phyloP scores from a whole-genome alignment of 768 basidiomycete species.

The Mycena chlorophos region DNA sequence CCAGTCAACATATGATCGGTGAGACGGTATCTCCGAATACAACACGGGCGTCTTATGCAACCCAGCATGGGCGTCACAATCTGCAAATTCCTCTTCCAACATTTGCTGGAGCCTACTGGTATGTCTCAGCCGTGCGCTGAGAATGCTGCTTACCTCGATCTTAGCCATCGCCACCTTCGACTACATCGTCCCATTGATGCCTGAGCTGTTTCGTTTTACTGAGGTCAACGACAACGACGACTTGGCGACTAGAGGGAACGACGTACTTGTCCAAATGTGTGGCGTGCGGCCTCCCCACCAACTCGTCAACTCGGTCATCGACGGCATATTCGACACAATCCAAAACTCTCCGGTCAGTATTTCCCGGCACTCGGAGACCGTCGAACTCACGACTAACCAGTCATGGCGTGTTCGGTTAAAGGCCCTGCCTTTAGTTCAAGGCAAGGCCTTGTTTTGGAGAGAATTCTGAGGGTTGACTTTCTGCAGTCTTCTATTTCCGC shows the following conservation, averaged over 20 bases:
- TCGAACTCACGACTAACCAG: constrained; percentile 35
- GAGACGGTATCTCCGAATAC: constrained; percentile 26
- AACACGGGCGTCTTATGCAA: constrained; percentile 7
- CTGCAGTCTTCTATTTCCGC: constrained; percentile 80
- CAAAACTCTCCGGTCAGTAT: constrained; percentile 66
- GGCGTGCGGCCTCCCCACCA: constrained; percentile 76
- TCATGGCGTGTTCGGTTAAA: constrained; percentile 89
- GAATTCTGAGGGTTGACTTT: too few species aligned
- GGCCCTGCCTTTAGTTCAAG: constrained; percentile 82
- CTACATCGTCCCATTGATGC: constrained; percentile 81
- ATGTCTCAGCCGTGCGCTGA: too few species aligned
- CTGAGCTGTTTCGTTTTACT: constrained; percentile 73
- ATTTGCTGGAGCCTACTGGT: constrained; percentile 73
- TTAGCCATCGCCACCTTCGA: constrained; percentile 77
- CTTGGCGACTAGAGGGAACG: constrained; percentile 60
- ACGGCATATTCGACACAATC: constrained; percentile 74
- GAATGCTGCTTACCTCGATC: too few species aligned
- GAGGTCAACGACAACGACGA: constrained; percentile 81
- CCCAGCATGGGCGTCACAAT: constrained; percentile 61
- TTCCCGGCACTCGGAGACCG: background rate
- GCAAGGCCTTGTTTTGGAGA: constrained; percentile 31
- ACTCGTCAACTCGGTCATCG: constrained; percentile 68
- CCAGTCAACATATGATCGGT: constrained; percentile 85
- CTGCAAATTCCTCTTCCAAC: constrained; percentile 77
- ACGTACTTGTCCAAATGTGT: constrained; percentile 80